Conservation (phyloP, 371 early-diverging fungal species). For the Rozella allomycis region DNA sequence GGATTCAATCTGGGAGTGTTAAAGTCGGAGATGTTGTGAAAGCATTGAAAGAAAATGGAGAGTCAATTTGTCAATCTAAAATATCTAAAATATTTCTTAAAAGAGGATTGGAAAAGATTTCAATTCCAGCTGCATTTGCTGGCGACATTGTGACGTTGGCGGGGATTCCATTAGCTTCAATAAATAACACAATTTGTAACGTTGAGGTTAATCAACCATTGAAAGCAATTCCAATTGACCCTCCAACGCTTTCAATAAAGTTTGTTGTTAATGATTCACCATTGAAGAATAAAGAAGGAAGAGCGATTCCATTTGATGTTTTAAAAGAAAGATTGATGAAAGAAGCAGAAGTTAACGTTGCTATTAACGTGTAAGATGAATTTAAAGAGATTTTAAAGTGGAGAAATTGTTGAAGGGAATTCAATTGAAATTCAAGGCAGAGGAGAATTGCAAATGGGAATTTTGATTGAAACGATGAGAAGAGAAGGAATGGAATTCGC, state of each 20-base stretch:
- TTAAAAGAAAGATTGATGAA: constrained; percentile 42
- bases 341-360: constrained; percentile 55
- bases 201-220: constrained; percentile 29
- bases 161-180: constrained; percentile 39
- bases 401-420: no score
- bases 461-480: constrained; percentile 63
- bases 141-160: constrained; percentile 54
- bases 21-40: constrained; percentile 43
- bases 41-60: constrained; percentile 35
- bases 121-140: constrained; percentile 48
- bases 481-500: constrained; percentile 60
- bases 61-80: constrained; percentile 26
- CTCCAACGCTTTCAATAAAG: constrained; percentile 54
- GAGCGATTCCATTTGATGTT: constrained; percentile 42
- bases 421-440: constrained; percentile 56
- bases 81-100: constrained; percentile 44
- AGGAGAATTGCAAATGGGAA: constrained; percentile 57
- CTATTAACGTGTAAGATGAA: constrained; percentile 34
- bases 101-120: constrained; percentile 39
- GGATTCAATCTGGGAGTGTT: constrained; percentile 37
- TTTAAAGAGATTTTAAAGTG: constrained; percentile 15
- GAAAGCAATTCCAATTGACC: constrained; percentile 44
- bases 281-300: constrained; percentile 47
- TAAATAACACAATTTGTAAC: constrained; percentile 49
- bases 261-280: constrained; percentile 61